These are phyloP conservation scores for Lycium ferocissimum DNA, from an alignment of 257 asterid species.

Conservation along the genomic window DNA sequence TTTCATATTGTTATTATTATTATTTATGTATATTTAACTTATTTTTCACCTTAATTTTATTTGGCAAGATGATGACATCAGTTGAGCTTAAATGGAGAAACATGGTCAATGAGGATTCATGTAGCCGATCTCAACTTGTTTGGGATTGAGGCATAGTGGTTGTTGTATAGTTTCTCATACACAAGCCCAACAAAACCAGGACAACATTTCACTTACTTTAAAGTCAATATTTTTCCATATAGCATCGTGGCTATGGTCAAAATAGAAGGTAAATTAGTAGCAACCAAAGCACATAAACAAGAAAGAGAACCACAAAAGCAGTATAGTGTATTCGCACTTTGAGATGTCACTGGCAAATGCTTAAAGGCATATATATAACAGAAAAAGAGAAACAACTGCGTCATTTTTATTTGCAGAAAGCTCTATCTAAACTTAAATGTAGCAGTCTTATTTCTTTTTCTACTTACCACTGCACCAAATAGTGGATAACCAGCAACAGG, in stretches of 20 bases:
- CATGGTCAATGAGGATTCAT: neutral
- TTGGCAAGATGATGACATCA: neutral
- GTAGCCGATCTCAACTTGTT: neutral
- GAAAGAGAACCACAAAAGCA: neutral
- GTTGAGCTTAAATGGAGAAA: neutral
- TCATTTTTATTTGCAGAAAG: neutral
- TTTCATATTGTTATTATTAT: neutral
- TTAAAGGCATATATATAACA: neutral
- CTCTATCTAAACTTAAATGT: neutral
- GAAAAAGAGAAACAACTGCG: neutral
- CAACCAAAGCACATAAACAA: constrained; percentile 10
- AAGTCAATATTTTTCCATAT: neutral
- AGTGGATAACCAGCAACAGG: neutral
- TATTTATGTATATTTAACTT: neutral
- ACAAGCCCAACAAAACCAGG: neutral
- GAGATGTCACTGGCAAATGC: neutral
- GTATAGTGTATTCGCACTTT: neutral
- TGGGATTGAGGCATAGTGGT: neutral
- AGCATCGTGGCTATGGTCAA: neutral
- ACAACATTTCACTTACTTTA: neutral
- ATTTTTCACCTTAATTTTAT: neutral
- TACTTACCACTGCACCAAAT: neutral
- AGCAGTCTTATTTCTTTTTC: neutral
- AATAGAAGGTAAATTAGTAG: neutral
- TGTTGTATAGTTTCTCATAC: constrained; percentile 15